A percentile compares a stretch with the other conserved stretches of the same genome.
Evolutionary conservation across 2,329 filamentous ascomycete genomes (phyloP).

Genomic region (Mycogone perniciosa): DNA sequence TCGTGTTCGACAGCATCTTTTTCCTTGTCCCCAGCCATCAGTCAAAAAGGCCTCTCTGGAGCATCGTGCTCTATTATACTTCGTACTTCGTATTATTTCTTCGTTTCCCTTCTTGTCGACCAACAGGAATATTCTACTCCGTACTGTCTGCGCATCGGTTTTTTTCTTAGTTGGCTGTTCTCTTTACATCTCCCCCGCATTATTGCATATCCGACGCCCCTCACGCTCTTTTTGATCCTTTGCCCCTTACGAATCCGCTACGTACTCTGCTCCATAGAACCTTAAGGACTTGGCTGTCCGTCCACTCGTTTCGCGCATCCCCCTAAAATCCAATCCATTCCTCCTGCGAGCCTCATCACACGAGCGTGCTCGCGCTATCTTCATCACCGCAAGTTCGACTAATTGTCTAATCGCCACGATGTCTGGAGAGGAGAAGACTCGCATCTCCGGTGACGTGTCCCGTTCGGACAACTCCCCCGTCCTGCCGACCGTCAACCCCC

Average conservation of each 20-base stretch:
- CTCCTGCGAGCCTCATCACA: conserved; percentile 18
- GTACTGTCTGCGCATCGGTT: conserved; percentile 21
- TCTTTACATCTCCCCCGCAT: conserved; percentile 23
- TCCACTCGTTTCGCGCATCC: conserved; percentile 34
- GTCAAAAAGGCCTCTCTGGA: background rate
- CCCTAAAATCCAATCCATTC: conserved; percentile 9
- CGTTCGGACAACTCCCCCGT: conserved; percentile 55
- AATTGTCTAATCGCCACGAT: conserved; percentile 19
- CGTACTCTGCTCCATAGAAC: conserved; percentile 11
- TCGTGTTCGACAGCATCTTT: background rate
- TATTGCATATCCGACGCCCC: conserved; percentile 31
- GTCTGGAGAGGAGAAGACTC: conserved; percentile 67
- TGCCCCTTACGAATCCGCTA: conserved; percentile 1
- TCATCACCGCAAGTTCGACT: background rate
- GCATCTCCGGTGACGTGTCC: conserved; percentile 70
- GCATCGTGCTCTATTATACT: background rate
- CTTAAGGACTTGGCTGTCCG: conserved; percentile 27
- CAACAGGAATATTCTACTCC: conserved; percentile 12
- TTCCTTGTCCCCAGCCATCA: conserved; percentile 5
- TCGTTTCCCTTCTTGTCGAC: conserved; percentile 17
- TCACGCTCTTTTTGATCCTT: conserved; percentile 19
- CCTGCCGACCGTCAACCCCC: conserved; percentile 75
- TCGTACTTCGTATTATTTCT: conserved; percentile 10
- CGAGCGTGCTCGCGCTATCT: conserved; percentile 28
- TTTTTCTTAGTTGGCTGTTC: conserved; percentile 19